A percentile compares a stretch with the other conserved stretches of the same genome.
These are phyloP conservation scores for Annulohypoxylon moriforme DNA, from an alignment of 495 filamentous ascomycete species.

Conservation along the genomic window DNA sequence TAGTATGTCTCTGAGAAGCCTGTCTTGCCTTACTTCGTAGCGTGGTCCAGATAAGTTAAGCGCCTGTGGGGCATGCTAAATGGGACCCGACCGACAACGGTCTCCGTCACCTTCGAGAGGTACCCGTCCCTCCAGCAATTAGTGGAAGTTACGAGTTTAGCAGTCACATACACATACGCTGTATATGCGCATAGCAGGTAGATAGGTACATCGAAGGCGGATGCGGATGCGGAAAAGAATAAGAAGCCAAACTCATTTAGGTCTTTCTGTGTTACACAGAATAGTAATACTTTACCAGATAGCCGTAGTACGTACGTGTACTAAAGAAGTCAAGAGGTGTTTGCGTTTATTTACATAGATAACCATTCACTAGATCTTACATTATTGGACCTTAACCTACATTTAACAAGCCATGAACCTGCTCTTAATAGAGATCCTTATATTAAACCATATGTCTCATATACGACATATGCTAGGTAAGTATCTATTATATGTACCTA, in stretches of 20 bases:
- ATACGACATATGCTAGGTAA: not conserved
- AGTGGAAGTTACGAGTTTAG: not conserved
- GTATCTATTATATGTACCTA: not conserved
- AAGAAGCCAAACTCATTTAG: not conserved
- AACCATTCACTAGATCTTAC: not conserved
- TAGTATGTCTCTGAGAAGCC: constrained; percentile 11
- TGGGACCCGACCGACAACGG: constrained; percentile 31
- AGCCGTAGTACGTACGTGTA: not conserved
- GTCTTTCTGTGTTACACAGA: not conserved
- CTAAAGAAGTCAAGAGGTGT: not conserved
- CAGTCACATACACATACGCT: not conserved
- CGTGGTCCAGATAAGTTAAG: constrained; percentile 40
- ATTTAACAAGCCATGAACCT: not conserved
- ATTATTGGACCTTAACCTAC: not conserved
- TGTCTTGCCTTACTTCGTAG: constrained; percentile 46
- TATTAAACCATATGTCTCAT: not conserved
- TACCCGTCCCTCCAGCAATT: constrained; percentile 36
- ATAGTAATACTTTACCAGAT: not conserved
- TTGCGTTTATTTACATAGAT: not conserved
- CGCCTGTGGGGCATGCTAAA: constrained; percentile 17
- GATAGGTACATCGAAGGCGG: not conserved
- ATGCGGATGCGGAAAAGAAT: not conserved
- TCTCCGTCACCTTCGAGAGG: constrained; percentile 26
- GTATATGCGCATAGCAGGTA: not conserved
- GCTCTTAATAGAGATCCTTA: not conserved